Conservation (phyloP, 192 early-diverging fungal genomes). For the Rhizoclosmatium sp. region DNA sequence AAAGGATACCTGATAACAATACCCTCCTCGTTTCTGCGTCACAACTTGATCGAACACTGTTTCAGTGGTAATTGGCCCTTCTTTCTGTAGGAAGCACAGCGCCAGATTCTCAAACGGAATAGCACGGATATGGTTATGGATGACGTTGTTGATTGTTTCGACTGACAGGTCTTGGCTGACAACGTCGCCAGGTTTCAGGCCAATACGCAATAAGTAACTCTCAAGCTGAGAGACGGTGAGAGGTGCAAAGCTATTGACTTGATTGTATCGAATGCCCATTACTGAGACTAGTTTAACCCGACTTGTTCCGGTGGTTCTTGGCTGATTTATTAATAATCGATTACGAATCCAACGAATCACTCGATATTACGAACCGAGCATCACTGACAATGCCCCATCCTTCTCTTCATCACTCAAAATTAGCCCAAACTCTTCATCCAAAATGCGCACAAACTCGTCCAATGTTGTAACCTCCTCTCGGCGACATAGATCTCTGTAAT, state of each 20-base stretch:
- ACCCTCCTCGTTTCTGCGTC: not conserved
- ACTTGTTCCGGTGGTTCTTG: no score
- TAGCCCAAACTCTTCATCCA: slow-evolving; percentile 15
- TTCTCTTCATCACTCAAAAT: slow-evolving; percentile 1
- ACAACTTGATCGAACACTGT: not conserved
- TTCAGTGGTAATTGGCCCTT: not conserved
- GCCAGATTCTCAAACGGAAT: slow-evolving; percentile 15
- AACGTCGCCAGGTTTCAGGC: not conserved
- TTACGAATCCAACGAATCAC: no score
- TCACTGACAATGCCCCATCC: not conserved
- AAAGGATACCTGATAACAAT: slow-evolving; percentile 4
- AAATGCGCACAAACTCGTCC: not conserved
- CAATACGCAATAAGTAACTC: not conserved
- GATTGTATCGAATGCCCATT: no score
- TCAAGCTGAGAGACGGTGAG: not conserved
- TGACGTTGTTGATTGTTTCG: not conserved
- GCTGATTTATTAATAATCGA: no score
- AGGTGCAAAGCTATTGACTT: not conserved
- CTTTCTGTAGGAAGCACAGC: not conserved
- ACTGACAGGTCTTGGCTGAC: not conserved
- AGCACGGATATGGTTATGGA: not conserved
- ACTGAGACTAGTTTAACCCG: no score
- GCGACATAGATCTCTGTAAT: not conserved
- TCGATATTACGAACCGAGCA: no score
- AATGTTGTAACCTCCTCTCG: not conserved